A percentile compares a stretch with the other conserved stretches of the same genome.
phyloP scores from a whole-genome alignment of 257 asterid genomes.

The Nicotiana benthamiana region DNA sequence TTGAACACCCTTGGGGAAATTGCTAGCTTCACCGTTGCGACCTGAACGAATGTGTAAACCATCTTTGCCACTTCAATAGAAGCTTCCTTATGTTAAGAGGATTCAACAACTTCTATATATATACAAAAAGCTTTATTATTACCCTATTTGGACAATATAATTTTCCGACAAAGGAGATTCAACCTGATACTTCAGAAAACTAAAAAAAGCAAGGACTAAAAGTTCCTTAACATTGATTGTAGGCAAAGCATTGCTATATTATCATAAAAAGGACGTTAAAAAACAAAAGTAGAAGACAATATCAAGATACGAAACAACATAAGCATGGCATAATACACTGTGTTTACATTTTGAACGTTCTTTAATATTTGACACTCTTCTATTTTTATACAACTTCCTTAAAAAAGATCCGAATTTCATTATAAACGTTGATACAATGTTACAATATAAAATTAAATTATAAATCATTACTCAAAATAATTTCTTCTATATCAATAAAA shows the following conservation, averaged over 20 bases:
- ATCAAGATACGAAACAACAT: constrained; percentile 12
- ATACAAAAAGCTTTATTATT: background rate
- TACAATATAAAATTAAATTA: background rate
- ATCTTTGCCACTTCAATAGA: background rate
- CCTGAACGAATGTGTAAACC: background rate
- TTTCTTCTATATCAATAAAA: background rate
- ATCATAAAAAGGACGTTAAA: background rate
- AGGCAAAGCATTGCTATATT: background rate
- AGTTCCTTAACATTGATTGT: background rate
- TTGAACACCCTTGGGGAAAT: too few relatives aligned
- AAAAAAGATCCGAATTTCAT: background rate
- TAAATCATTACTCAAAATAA: background rate
- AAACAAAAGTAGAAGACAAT: background rate
- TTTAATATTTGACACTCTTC: background rate
- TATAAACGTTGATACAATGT: background rate
- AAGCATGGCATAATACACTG: constrained; percentile 15
- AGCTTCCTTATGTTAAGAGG: constrained; percentile 1
- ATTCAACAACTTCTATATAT: background rate
- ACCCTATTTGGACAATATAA: background rate
- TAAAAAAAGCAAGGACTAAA: background rate
- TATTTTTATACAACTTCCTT: background rate
- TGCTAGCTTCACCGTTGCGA: too few relatives aligned
- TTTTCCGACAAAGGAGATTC: background rate
- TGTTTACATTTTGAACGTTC: background rate
- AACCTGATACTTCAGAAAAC: background rate